Evolutionary conservation across 306 rosid genomes (phyloP).

Genomic region (Quercus cerris): DNA sequence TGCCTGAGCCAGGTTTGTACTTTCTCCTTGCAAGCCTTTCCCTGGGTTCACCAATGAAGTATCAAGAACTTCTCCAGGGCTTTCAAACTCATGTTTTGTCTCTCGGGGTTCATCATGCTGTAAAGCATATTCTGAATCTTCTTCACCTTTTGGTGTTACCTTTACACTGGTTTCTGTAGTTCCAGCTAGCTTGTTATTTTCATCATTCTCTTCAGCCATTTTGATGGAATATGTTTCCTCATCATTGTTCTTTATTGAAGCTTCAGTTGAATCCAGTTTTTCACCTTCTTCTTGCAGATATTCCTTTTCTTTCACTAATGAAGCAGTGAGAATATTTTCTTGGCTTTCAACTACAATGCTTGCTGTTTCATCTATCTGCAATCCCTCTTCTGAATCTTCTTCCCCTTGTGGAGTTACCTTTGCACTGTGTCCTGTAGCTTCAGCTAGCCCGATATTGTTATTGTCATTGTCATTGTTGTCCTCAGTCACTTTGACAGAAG

Average conservation of each 20-base stretch:
- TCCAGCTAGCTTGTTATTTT: neutral
- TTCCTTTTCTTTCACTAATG: neutral
- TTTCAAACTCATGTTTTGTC: conserved; percentile 6
- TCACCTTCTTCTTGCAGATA: neutral
- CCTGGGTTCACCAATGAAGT: conserved; percentile 8
- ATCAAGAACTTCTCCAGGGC: neutral
- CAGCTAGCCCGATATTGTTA: neutral
- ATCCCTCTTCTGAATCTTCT: conserved; percentile 1
- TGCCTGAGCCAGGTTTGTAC: neutral
- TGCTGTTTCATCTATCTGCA: conserved; percentile 9
- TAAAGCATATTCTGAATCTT: neutral
- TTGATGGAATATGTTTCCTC: neutral
- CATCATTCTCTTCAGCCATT: neutral
- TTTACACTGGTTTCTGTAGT: neutral
- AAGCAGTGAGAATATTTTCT: neutral
- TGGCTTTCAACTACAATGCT: neutral
- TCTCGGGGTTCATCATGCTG: conserved; percentile 4
- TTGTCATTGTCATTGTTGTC: conserved; percentile 2
- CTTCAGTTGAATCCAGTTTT: neutral
- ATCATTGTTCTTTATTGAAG: neutral
- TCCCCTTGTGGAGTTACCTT: conserved; percentile 5
- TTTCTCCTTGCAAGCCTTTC: conserved; percentile 7
- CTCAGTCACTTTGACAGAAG: conserved; percentile 1
- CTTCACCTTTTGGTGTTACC: neutral
- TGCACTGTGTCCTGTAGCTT: neutral